Percentiles rank a stretch among this genome's conserved stretches.
These are phyloP conservation scores for Candida oleophila DNA, from an alignment of 805 yeast genomes.

Conservation along the genomic window DNA sequence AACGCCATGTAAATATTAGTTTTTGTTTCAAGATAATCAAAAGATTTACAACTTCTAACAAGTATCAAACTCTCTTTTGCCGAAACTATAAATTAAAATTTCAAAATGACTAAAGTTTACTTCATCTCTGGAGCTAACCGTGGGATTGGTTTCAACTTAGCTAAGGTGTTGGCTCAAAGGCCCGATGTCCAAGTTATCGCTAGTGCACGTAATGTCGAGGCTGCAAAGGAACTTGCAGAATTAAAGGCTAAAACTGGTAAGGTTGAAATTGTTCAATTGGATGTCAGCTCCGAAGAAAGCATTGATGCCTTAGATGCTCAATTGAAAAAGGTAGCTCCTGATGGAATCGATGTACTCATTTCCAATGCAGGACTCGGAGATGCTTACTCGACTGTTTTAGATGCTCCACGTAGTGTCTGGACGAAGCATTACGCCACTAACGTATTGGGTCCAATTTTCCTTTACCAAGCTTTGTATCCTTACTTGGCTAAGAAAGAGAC, in stretches of 20 bases:
- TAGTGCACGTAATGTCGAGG: constrained; percentile 34
- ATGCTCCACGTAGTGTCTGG: constrained; percentile 16
- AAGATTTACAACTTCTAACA: no score
- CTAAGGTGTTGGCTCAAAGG: constrained; percentile 20
- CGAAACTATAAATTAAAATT: no score
- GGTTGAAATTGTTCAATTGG: constrained; percentile 13
- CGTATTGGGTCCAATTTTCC: constrained; percentile 29
- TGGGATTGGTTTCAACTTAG: constrained; percentile 40
- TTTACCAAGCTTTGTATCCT: constrained; percentile 25
- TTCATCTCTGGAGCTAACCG: constrained; percentile 40
- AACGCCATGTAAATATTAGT: no score
- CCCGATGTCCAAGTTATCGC: constrained; percentile 35
- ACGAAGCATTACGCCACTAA: constrained; percentile 17
- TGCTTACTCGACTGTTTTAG: constrained; percentile 13
- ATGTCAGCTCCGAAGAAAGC: constrained; percentile 18
- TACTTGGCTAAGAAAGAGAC: constrained; percentile 19
- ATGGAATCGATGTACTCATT: constrained; percentile 28
- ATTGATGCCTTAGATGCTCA: constrained; percentile 13
- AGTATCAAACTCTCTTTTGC: no score
- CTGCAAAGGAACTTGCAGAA: constrained; percentile 16
- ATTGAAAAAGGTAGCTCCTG: constrained; percentile 9
- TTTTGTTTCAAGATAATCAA: no score
- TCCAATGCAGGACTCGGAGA: constrained; percentile 28
- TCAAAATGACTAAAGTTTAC: constrained; percentile 6
- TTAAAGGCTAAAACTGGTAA: constrained; percentile 11